These are phyloP conservation scores for Talaromyces sp. DNA, from an alignment of 2,329 filamentous ascomycete species.

Conservation along the genomic window DNA sequence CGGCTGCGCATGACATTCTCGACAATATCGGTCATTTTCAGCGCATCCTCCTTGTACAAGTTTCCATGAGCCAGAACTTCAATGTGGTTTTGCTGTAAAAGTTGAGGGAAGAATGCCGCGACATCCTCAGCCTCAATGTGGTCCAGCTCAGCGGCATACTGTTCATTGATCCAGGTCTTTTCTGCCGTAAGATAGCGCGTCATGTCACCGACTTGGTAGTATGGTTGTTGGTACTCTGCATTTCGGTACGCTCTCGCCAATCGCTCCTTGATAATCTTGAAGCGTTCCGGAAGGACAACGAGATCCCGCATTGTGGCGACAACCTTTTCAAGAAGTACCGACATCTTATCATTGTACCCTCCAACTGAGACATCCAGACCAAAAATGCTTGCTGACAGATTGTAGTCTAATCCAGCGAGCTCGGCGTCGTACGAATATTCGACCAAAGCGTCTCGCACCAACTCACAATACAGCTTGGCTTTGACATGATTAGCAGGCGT, in stretches of 20 bases:
- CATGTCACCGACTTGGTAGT: constrained; percentile 80
- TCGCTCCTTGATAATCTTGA: constrained; percentile 86
- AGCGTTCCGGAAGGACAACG: constrained; percentile 79
- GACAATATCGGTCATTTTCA: constrained; percentile 78
- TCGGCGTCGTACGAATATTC: constrained; percentile 97
- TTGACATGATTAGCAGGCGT: constrained; percentile 77
- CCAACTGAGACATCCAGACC: constrained; percentile 76
- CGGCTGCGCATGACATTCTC: constrained; percentile 74
- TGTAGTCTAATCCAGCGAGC: constrained; percentile 82
- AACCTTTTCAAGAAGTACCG: constrained; percentile 86
- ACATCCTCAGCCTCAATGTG: constrained; percentile 72
- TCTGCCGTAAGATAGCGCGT: constrained; percentile 76
- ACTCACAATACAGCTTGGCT: constrained; percentile 73
- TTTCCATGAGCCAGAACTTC: constrained; percentile 90
- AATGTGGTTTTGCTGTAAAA: constrained; percentile 79
- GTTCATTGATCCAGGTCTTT: constrained; percentile 72
- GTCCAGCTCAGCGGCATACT: constrained; percentile 73
- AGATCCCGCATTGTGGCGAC: constrained; percentile 79
- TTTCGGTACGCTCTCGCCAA: constrained; percentile 75
- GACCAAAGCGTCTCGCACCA: constrained; percentile 82
- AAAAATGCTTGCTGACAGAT: constrained; percentile 66
- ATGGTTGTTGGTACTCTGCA: constrained; percentile 83
- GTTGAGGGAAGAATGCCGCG: constrained; percentile 71
- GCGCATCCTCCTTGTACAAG: constrained; percentile 86
- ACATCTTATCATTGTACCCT: constrained; percentile 95